Evolutionary conservation across 1,284 basidiomycete species (phyloP).

Genomic region (Fomitopsis betulina): DNA sequence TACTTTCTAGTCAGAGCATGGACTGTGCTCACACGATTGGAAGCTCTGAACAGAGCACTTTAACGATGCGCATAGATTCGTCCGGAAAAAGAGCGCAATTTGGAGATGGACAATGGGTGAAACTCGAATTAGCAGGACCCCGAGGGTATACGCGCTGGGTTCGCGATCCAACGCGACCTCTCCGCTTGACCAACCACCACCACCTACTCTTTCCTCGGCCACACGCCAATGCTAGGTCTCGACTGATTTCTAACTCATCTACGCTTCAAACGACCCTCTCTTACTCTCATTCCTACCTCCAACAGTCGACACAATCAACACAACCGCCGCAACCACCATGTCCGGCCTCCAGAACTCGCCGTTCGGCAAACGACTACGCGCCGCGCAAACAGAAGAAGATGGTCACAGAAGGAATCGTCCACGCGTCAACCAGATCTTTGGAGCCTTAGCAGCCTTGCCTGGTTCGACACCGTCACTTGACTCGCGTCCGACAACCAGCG

Average conservation of each 20-base stretch:
- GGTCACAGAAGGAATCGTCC: slow-evolving; percentile 46
- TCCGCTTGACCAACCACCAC: slow-evolving; percentile 12
- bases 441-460: slow-evolving; percentile 26
- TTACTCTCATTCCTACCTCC: slow-evolving; percentile 11
- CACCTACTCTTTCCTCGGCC: slow-evolving; percentile 1
- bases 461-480: slow-evolving; percentile 51
- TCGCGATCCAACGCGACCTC: background rate
- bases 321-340: slow-evolving; percentile 35
- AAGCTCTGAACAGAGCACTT: too few relatives aligned
- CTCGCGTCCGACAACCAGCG: slow-evolving; percentile 48
- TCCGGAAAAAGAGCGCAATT: background rate
- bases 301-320: slow-evolving; percentile 14
- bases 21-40: too few relatives aligned
- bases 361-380: slow-evolving; percentile 73
- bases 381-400: slow-evolving; percentile 53
- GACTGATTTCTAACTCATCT: slow-evolving; percentile 15
- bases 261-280: slow-evolving; percentile 12
- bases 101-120: background rate
- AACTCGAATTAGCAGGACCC: background rate
- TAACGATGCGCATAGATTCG: background rate
- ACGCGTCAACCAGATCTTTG: slow-evolving; percentile 52
- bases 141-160: slow-evolving; percentile 1
- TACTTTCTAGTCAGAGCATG: too few relatives aligned
- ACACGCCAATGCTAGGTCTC: slow-evolving; percentile 21
- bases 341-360: slow-evolving; percentile 75